phyloP scores from a whole-genome alignment of 1,139 yeast species.

The Saccharomyces pastorianus region DNA sequence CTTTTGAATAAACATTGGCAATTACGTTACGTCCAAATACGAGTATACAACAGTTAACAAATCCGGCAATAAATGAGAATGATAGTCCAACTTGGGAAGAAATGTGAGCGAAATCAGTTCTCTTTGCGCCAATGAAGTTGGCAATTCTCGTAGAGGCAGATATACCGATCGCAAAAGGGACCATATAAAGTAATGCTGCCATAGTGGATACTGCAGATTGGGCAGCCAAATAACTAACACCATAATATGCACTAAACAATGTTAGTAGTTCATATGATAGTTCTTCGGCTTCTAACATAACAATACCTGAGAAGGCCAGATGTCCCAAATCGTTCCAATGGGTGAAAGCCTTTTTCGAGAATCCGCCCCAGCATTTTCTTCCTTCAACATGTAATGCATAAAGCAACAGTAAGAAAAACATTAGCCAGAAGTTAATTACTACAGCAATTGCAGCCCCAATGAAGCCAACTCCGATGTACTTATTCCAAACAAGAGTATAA shows the following conservation, averaged over 20 bases:
- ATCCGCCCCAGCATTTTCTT: constrained; percentile 65
- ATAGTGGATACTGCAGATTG: constrained; percentile 81
- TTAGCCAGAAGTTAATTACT: constrained; percentile 61
- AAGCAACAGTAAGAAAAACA: constrained; percentile 46
- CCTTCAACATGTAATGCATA: constrained; percentile 59
- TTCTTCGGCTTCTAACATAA: constrained; percentile 69
- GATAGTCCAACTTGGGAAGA: constrained; percentile 59
- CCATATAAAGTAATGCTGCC: constrained; percentile 73
- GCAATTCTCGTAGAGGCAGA: constrained; percentile 86
- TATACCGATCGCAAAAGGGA: constrained; percentile 83
- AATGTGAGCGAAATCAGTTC: constrained; percentile 51
- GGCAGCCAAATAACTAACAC: constrained; percentile 77
- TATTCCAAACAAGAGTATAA: constrained; percentile 73
- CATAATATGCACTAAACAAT: constrained; percentile 66
- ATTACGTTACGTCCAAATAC: constrained; percentile 46
- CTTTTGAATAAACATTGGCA: constrained; percentile 64
- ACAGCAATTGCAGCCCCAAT: constrained; percentile 71
- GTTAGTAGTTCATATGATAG: constrained; percentile 68
- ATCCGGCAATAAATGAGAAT: constrained; percentile 51
- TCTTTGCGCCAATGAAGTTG: constrained; percentile 75
- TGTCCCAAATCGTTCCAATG: constrained; percentile 55
- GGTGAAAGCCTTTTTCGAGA: constrained; percentile 40
- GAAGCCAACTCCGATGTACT: constrained; percentile 51
- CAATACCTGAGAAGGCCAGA: constrained; percentile 63
- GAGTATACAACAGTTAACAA: constrained; percentile 47